Conservation (phyloP, 177 flowering plant species). For the Vitis hybrid region DNA sequence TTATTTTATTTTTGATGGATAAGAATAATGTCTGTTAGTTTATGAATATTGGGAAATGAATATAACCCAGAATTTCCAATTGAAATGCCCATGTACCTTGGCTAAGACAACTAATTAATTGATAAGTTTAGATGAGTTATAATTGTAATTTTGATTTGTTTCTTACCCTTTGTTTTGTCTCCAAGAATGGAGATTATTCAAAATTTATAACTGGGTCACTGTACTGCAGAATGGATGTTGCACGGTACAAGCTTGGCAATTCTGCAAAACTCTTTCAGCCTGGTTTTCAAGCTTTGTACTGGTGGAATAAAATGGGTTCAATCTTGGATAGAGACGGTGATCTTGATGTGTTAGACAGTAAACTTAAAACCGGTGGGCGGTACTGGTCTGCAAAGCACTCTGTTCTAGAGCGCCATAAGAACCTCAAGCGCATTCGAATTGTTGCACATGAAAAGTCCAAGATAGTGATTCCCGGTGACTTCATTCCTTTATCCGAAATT, state of each 20-base stretch:
- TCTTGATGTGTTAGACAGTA: constrained; percentile 60
- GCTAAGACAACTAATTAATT: too few species aligned
- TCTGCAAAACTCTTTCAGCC: constrained; percentile 24
- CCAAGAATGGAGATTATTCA: too few species aligned
- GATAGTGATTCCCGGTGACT: constrained; percentile 33
- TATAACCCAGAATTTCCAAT: too few species aligned
- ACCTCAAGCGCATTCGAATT: constrained; percentile 57
- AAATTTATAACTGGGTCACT: too few species aligned
- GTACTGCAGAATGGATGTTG: constrained; percentile 80
- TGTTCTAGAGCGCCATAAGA: constrained; percentile 69
- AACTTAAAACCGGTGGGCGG: constrained; percentile 67
- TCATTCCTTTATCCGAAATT: constrained; percentile 51
- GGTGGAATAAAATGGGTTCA: constrained; percentile 29
- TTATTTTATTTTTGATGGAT: too few species aligned
- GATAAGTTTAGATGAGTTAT: too few species aligned
- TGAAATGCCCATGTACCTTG: background rate
- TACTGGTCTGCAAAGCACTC: constrained; percentile 81
- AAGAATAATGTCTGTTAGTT: too few species aligned
- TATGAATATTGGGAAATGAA: background rate
- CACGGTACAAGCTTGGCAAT: constrained; percentile 55
- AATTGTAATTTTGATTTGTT: too few species aligned
- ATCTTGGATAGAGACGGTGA: constrained; percentile 59
- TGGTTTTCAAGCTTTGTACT: constrained; percentile 16
- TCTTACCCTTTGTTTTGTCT: too few species aligned
- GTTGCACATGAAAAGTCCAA: constrained; percentile 23